A percentile compares a stretch with the other conserved stretches of the same genome.
These are phyloP conservation scores for Metarhizium humberi DNA, from an alignment of 2,329 filamentous ascomycete genomes.

Conservation along the genomic window DNA sequence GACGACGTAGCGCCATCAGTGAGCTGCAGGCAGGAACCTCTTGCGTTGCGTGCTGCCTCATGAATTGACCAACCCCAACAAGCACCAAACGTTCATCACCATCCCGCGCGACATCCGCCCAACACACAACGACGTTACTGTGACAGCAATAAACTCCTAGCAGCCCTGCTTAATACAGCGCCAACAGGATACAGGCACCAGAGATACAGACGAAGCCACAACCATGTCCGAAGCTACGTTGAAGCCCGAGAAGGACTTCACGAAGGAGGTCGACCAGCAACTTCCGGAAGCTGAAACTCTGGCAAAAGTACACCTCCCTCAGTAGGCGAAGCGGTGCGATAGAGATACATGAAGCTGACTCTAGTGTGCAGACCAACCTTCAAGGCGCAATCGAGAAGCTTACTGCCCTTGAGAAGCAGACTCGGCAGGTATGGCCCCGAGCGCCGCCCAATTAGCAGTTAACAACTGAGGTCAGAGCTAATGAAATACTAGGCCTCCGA, in stretches of 20 bases:
- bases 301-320: constrained; percentile 55
- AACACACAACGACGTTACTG: background rate
- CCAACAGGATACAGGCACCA: background rate
- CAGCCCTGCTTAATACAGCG: background rate
- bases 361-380: constrained; percentile 54
- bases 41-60: constrained; percentile 24
- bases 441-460: constrained; percentile 7
- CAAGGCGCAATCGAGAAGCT: constrained; percentile 91
- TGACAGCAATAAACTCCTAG: too few species aligned
- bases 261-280: constrained; percentile 87
- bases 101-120: background rate
- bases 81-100: constrained; percentile 15
- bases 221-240: constrained; percentile 72
- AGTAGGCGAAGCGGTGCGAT: too few species aligned
- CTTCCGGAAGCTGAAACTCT: constrained; percentile 86
- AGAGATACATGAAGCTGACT: constrained; percentile 5
- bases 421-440: constrained; percentile 64
- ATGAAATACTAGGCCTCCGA: constrained; percentile 66
- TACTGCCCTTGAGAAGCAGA: constrained; percentile 85
- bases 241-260: constrained; percentile 98
- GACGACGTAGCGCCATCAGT: background rate
- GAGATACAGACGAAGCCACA: constrained; percentile 6
- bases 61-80: constrained; percentile 18
- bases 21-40: constrained; percentile 23
- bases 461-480: constrained; percentile 6